A percentile compares a stretch with the other conserved stretches of the same genome.
Conservation (phyloP, 2,329 filamentous ascomycete species). For the Trichoderma asperellum region DNA sequence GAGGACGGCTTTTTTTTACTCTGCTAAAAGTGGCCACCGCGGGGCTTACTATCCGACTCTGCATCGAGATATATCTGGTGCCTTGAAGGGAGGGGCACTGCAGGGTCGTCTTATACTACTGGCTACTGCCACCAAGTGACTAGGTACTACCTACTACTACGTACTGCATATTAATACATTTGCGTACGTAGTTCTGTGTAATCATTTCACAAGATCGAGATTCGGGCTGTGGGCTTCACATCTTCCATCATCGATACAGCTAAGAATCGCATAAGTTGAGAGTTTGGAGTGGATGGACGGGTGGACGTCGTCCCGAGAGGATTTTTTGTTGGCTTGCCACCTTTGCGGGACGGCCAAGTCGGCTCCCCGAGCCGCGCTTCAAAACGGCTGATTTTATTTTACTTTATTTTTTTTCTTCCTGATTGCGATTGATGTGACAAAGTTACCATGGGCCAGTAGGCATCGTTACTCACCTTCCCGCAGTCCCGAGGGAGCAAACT, state of each 20-base stretch:
- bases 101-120: not conserved
- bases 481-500: not conserved
- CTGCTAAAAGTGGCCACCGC: not conserved
- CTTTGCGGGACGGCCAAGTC: slow-evolving; percentile 5
- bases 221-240: not conserved
- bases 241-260: not conserved
- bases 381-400: slow-evolving; percentile 20
- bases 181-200: not conserved
- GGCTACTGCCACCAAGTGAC: too few relatives aligned
- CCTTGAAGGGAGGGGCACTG: not conserved
- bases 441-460: not conserved
- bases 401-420: slow-evolving; percentile 23
- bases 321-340: slow-evolving; percentile 21
- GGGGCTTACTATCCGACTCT: not conserved
- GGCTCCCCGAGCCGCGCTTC: slow-evolving; percentile 15
- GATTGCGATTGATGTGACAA: slow-evolving; percentile 15
- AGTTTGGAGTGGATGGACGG: not conserved
- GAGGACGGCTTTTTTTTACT: not conserved
- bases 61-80: not conserved
- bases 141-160: too few relatives aligned
- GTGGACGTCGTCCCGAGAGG: slow-evolving; percentile 2
- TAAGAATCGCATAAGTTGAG: not conserved
- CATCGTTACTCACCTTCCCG: not conserved
- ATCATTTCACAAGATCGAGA: not conserved
- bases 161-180: not conserved